A percentile compares a stretch with the other conserved stretches of the same genome.
Evolutionary conservation across 2,329 filamentous ascomycete genomes (phyloP).

Genomic region (Alternaria hordeiaustralica): DNA sequence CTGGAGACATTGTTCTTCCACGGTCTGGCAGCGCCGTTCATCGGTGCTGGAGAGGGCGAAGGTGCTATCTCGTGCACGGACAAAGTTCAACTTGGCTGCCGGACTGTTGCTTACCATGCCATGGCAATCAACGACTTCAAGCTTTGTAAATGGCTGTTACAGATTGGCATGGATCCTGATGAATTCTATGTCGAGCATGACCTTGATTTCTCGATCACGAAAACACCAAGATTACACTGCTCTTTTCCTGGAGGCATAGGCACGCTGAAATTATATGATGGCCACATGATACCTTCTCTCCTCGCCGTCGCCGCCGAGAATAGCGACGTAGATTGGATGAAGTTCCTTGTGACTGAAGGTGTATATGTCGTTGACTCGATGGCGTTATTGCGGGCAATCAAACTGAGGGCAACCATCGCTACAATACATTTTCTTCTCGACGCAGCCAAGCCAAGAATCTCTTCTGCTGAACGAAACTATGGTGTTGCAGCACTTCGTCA

Average conservation of each 20-base stretch:
- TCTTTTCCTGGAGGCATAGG: background rate
- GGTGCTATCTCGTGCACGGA: background rate
- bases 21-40: background rate
- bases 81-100: background rate
- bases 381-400: background rate
- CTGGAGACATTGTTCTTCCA: no score
- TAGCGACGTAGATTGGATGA: background rate
- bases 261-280: no score
- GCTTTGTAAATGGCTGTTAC: background rate
- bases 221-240: background rate
- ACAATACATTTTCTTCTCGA: background rate
- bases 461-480: background rate
- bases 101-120: background rate
- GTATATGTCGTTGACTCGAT: background rate
- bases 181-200: no score
- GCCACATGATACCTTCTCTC: background rate
- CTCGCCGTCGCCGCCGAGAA: background rate
- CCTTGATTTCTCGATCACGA: no score
- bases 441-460: background rate
- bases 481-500: background rate
- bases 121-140: background rate
- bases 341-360: fast-evolving
- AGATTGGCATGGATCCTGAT: background rate
- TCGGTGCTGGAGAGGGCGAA: fast-evolving
- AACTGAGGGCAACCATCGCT: background rate